phyloP scores from a whole-genome alignment of 1,139 yeast species.

The Insectozyma bohioensis region DNA sequence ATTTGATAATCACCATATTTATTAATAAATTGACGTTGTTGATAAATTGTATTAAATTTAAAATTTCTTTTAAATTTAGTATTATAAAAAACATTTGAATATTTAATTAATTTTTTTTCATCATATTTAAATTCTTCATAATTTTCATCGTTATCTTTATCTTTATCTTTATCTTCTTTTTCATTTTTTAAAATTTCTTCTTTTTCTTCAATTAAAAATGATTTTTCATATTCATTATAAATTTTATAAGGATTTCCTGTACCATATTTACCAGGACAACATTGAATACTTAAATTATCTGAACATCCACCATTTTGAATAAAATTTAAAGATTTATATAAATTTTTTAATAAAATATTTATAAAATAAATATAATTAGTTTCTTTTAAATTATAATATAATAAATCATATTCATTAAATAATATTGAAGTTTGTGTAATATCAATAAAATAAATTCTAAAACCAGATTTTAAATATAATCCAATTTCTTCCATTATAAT shows the following conservation, averaged over 20 bases:
- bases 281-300: conserved; percentile 19
- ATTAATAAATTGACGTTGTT: conserved; percentile 47
- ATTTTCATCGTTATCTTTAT: no score
- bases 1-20: conserved; percentile 43
- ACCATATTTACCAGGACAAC: conserved; percentile 25
- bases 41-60: conserved; percentile 49
- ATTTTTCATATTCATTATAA: conserved; percentile 24
- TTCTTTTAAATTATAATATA: conserved; percentile 43
- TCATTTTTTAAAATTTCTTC: conserved; percentile 6
- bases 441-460: conserved; percentile 58
- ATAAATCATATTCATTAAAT: conserved; percentile 44
- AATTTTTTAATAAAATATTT: conserved; percentile 42
- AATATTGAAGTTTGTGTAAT: conserved; percentile 45
- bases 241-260: conserved; percentile 31
- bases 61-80: conserved; percentile 37
- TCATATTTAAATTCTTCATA: conserved; percentile 12
- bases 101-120: conserved; percentile 20
- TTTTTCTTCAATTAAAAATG: conserved; percentile 11
- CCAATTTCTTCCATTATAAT: conserved; percentile 63
- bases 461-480: conserved; percentile 52
- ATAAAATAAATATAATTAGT: conserved; percentile 44
- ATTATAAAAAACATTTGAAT: conserved; percentile 38
- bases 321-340: conserved; percentile 40
- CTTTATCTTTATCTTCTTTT: no score
- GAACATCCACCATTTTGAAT: conserved; percentile 32